phyloP scores from a whole-genome alignment of 306 rosid species.

The Cotoneaster glaucophyllus region DNA sequence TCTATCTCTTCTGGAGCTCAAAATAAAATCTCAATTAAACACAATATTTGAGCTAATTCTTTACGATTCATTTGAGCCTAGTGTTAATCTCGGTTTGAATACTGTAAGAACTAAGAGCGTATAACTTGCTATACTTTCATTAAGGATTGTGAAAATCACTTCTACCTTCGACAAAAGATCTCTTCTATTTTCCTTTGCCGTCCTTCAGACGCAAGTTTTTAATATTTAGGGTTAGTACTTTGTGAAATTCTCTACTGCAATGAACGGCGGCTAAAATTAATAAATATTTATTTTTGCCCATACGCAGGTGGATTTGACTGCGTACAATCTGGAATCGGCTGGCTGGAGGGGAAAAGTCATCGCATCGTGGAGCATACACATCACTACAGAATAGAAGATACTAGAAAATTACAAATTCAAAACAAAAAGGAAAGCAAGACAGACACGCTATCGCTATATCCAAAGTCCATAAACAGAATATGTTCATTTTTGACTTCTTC shows the following conservation, averaged over 20 bases:
- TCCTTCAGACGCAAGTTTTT: too few species aligned
- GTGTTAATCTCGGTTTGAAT: not conserved
- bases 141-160: not conserved
- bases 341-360: too few species aligned
- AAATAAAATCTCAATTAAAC: not conserved
- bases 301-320: too few species aligned
- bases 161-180: not conserved
- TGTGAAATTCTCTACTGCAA: too few species aligned
- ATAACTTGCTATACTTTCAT: not conserved
- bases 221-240: too few species aligned
- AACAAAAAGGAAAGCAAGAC: not conserved
- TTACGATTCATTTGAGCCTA: too few species aligned
- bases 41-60: not conserved
- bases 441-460: not conserved
- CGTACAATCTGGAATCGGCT: too few species aligned
- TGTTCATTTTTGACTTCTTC: too few species aligned
- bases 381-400: not conserved
- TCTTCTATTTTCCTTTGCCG: not conserved
- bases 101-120: not conserved
- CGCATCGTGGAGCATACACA: too few species aligned
- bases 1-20: not conserved
- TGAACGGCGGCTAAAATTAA: too few species aligned
- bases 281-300: too few species aligned
- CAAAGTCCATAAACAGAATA: too few species aligned
- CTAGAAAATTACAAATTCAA: not conserved